Conservation (phyloP, 23 red algal species). For the Gracilaria domingensis region DNA sequence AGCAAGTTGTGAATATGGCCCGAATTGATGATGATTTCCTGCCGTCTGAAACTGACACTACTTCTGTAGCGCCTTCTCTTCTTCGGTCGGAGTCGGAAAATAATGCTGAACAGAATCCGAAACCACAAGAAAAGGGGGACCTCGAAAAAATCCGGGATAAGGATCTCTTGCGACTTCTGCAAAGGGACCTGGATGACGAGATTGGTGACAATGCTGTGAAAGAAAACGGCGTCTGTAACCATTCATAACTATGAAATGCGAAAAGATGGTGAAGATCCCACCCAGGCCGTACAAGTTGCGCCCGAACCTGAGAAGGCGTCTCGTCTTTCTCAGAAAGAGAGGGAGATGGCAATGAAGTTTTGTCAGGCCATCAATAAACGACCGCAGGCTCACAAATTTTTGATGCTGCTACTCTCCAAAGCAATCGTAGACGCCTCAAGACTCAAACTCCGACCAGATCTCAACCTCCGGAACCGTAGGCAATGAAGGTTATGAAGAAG, state of each 20-base stretch:
- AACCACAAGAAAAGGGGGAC: background rate
- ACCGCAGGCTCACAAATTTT: background rate
- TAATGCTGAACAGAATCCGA: background rate
- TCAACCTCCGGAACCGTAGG: background rate
- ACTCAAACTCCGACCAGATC: background rate
- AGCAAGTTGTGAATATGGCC: background rate
- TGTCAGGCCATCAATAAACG: background rate
- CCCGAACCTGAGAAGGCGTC: background rate
- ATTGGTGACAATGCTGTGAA: background rate
- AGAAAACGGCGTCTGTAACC: background rate
- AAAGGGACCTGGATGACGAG: background rate
- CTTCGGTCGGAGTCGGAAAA: background rate
- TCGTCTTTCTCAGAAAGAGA: background rate
- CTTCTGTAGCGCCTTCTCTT: background rate
- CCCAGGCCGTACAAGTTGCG: background rate
- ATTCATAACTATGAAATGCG: background rate
- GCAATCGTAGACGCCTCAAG: background rate
- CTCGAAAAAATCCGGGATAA: background rate
- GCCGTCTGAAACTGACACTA: conserved; percentile 5
- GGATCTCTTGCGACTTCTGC: conserved; percentile 7
- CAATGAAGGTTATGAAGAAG: conserved; percentile 47
- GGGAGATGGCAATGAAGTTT: conserved; percentile 4
- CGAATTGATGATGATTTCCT: conserved; percentile 16
- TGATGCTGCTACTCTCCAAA: background rate
- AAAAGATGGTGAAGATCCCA: background rate